A percentile compares a stretch with the other conserved stretches of the same genome.
Evolutionary conservation across 192 early-diverging fungal genomes (phyloP).

Genomic region (Kappamyces sp.): DNA sequence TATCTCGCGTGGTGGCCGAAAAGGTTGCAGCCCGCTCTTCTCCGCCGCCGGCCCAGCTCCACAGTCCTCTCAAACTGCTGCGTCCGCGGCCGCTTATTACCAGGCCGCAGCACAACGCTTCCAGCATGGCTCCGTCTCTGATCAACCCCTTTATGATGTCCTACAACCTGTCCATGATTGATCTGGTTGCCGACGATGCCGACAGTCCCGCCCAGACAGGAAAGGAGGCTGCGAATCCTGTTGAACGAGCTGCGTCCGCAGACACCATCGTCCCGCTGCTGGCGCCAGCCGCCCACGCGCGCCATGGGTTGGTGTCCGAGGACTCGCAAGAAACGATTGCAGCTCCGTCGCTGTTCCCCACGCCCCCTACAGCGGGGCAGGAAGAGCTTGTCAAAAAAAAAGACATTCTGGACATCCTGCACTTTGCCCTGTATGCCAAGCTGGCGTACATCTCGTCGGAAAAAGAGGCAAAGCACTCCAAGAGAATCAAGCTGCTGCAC

Average conservation of each 20-base stretch:
- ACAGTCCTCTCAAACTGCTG: too few relatives aligned
- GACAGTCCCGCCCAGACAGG: background rate
- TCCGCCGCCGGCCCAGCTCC: too few relatives aligned
- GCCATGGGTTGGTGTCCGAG: too few relatives aligned
- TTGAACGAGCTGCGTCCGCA: background rate
- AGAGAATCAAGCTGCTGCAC: conserved; percentile 2
- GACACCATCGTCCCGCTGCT: too few relatives aligned
- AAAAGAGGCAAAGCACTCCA: background rate
- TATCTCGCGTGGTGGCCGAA: too few relatives aligned
- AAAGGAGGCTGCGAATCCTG: background rate
- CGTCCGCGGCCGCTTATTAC: too few relatives aligned
- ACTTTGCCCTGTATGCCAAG: conserved; percentile 16
- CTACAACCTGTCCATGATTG: background rate
- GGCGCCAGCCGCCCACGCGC: too few relatives aligned
- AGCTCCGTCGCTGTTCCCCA: background rate
- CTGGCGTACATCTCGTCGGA: conserved; percentile 10
- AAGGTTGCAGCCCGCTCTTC: too few relatives aligned
- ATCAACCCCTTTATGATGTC: too few relatives aligned
- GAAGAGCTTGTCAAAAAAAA: background rate
- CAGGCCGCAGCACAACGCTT: too few relatives aligned
- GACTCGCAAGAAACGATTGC: background rate
- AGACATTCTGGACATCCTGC: conserved; percentile 12
- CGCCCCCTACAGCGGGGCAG: background rate
- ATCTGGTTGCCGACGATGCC: background rate
- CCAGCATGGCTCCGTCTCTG: too few relatives aligned